Evolutionary conservation across 1,139 yeast species (phyloP), one percentile per base, ranked within the genome.

Genomic region (Pichia kudriavzevii): DNA sequence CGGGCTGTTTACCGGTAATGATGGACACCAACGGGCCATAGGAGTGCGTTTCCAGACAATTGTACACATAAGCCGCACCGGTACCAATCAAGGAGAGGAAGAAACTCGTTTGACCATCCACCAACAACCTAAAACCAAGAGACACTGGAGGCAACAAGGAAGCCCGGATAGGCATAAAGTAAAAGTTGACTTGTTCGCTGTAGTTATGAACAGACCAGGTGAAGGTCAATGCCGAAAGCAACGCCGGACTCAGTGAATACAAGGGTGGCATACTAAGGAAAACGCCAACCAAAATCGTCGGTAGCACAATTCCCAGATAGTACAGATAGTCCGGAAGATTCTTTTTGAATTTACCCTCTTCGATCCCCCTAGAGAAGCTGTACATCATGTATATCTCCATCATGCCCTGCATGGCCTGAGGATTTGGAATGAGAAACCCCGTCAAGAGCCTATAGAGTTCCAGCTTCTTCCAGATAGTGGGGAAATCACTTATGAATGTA

Each of bases 171-270:
- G 78, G 75, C 38, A 76, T 55, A 38, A 76, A 55, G 48, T 73
- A 57, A 43, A 75, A 69, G 43, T 66, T 69, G 31, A 74, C 72
- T 22, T 60, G 60, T 27, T 71, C 63, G 47, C 67, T 64, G 51
- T 73, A 71, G 52, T 63, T 67, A 2, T 65, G 58, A 28, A 80
- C 57, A 14, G 79, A 70, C 81, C 81, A 75, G 23, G 75, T 66
- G 49, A 67, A 75, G 3, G 78, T 69, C 35, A 75, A 62, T 27
- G 79, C 72, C 5, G 75, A 66, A 22, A 72, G 54, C 56, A 73
- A 60, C 1, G 58, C 55, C 4, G 56, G 53, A 7, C 49, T 46
- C 14, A 57, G 39, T 11, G 61, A 43, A 22, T 59, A 45, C 7
- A 53, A 39, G n/a, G 53, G 51, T 33, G 64, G 59, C 6, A 57